A percentile compares a stretch with the other conserved stretches of the same genome.
Evolutionary conservation across 768 basidiomycete species (phyloP).

Genomic region (Trametes cinnabarina): DNA sequence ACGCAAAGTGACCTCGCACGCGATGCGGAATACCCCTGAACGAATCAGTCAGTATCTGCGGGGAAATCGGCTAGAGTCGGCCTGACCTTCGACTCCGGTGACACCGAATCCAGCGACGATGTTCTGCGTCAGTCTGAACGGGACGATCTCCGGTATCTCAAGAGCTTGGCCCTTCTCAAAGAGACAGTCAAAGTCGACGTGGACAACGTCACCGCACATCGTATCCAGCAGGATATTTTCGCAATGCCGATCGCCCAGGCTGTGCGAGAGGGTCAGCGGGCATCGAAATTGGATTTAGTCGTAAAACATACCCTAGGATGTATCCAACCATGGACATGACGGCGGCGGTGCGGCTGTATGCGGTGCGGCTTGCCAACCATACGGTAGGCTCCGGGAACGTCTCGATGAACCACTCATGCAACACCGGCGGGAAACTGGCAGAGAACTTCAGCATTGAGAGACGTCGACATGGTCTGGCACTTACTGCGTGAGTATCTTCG

Average conservation of each 20-base stretch:
- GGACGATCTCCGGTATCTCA: conserved; percentile 87
- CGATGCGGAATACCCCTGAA: conserved; percentile 86
- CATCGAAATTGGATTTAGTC: no score
- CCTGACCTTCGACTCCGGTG: conserved; percentile 79
- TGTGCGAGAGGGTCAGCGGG: conserved; percentile 29
- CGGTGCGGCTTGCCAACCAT: conserved; percentile 87
- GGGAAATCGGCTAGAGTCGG: neutral
- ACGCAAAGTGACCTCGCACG: conserved; percentile 88
- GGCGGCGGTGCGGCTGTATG: conserved; percentile 85
- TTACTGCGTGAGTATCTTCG: conserved; percentile 58
- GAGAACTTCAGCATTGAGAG: neutral
- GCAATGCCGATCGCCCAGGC: conserved; percentile 96
- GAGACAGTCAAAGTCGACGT: conserved; percentile 97
- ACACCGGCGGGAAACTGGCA: conserved; percentile 73
- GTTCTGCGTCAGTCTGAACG: conserved; percentile 93
- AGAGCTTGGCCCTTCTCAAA: conserved; percentile 94
- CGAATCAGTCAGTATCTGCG: neutral
- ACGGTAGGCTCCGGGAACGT: conserved; percentile 96
- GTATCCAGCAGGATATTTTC: conserved; percentile 94
- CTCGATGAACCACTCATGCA: conserved; percentile 97
- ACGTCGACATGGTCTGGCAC: conserved; percentile 22
- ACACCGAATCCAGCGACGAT: conserved; percentile 90
- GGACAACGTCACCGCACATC: conserved; percentile 86
- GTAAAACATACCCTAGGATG: conserved; percentile 88
- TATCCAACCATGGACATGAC: conserved; percentile 99